phyloP scores from a whole-genome alignment of 78 protist species.

The Chrysochromulina parva region DNA sequence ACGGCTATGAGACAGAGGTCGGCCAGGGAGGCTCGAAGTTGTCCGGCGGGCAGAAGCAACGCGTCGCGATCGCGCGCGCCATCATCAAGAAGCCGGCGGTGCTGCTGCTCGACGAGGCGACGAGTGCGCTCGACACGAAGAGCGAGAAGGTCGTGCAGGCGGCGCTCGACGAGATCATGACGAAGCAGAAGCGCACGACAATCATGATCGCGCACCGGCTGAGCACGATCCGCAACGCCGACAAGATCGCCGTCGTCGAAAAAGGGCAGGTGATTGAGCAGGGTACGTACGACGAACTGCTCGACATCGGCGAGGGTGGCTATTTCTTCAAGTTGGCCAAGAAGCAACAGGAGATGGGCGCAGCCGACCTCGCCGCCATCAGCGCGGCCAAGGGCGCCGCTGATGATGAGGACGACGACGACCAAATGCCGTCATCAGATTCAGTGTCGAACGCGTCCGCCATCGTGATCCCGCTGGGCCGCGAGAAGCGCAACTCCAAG shows the following conservation, averaged over 20 bases:
- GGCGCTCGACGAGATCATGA: not conserved
- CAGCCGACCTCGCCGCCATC: not conserved
- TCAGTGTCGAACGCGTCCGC: no score
- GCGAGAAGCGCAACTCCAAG: no score
- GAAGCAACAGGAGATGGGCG: not conserved
- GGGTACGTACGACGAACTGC: conserved; percentile 88
- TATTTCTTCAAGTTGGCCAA: not conserved
- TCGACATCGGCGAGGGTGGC: conserved; percentile 46
- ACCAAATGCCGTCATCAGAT: no score
- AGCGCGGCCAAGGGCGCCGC: no score
- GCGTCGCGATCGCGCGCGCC: conserved; percentile 93
- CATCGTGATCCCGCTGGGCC: no score
- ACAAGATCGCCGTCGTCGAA: conserved; percentile 73
- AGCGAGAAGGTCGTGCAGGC: conserved; percentile 69
- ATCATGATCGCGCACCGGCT: conserved; percentile 52
- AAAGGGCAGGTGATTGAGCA: conserved; percentile 77
- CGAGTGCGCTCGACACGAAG: conserved; percentile 86
- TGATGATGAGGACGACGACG: no score
- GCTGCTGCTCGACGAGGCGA: conserved; percentile 93
- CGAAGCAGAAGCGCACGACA: not conserved
- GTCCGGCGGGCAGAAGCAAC: conserved; percentile 93
- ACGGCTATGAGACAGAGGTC: conserved; percentile 81
- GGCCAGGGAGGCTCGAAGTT: conserved; percentile 89
- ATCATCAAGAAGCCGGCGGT: conserved; percentile 81
- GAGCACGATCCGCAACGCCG: conserved; percentile 61